Evolutionary conservation across 1,284 basidiomycete species (phyloP).

Genomic region (Cystobasidium sp.): DNA sequence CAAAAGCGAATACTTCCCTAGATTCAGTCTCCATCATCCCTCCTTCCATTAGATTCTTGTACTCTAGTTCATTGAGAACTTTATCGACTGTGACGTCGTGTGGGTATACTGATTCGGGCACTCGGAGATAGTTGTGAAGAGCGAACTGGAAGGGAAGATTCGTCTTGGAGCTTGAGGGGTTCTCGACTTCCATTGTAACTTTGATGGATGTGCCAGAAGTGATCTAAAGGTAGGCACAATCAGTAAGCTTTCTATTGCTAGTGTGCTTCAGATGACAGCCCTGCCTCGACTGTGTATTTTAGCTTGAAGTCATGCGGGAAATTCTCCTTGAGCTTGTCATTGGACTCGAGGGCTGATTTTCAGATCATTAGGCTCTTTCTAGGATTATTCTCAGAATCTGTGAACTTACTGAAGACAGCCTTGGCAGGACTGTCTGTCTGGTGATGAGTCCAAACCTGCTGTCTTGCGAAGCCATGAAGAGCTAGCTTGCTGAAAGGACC

Average conservation of each 20-base stretch:
- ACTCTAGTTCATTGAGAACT: slow-evolving; percentile 49
- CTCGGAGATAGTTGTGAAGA: slow-evolving; percentile 56
- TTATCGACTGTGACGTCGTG: slow-evolving; percentile 44
- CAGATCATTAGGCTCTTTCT: background rate
- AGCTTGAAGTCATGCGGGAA: slow-evolving; percentile 52
- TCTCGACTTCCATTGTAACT: slow-evolving; percentile 45
- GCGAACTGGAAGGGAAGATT: slow-evolving; percentile 57
- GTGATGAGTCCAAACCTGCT: slow-evolving; percentile 47
- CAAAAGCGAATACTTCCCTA: slow-evolving; percentile 47
- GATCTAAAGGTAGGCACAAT: slow-evolving; percentile 12
- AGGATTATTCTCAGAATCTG: background rate
- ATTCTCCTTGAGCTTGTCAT: slow-evolving; percentile 42
- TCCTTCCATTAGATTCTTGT: slow-evolving; percentile 49
- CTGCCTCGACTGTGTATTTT: slow-evolving; percentile 53
- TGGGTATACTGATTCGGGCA: slow-evolving; percentile 51
- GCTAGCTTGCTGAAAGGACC: slow-evolving; percentile 51
- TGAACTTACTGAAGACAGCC: slow-evolving; percentile 50
- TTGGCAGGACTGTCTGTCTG: slow-evolving; percentile 42
- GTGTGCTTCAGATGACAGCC: background rate
- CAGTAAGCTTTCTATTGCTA: background rate
- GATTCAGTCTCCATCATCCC: slow-evolving; percentile 41
- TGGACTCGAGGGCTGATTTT: slow-evolving; percentile 45
- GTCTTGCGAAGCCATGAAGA: slow-evolving; percentile 55
- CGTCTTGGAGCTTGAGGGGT: slow-evolving; percentile 36
- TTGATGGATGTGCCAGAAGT: slow-evolving; percentile 29